Evolutionary conservation across 441 rosid genomes (phyloP).

Genomic region (Adansonia gregorii): DNA sequence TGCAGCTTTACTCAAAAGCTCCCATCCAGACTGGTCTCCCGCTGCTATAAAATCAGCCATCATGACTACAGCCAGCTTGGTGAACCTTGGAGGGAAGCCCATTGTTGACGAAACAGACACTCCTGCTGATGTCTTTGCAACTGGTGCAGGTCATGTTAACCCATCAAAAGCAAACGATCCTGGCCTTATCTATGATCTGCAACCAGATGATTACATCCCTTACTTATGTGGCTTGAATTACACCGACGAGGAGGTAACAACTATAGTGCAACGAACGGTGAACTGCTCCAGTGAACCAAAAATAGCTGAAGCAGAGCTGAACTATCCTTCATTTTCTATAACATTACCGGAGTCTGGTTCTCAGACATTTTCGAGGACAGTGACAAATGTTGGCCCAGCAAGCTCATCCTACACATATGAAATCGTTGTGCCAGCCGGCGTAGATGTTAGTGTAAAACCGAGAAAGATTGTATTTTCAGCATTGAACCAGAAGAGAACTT

Average conservation of each 20-base stretch:
- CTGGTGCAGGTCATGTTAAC: conserved; percentile 63
- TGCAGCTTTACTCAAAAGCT: conserved; percentile 41
- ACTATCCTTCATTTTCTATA: conserved; percentile 59
- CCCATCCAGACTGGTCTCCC: conserved; percentile 46
- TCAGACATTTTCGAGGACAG: conserved; percentile 54
- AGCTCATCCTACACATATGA: conserved; percentile 34
- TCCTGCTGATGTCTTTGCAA: conserved; percentile 44
- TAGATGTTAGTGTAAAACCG: conserved; percentile 42
- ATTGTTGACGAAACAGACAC: conserved; percentile 38
- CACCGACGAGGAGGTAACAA: conserved; percentile 34
- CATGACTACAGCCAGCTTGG: conserved; percentile 39
- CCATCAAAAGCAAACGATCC: conserved; percentile 58
- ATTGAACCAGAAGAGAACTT: conserved; percentile 42
- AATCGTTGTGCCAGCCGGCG: conserved; percentile 40
- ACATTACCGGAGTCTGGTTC: conserved; percentile 35
- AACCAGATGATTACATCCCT: conserved; percentile 58
- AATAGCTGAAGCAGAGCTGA: conserved; percentile 54
- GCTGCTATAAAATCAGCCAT: conserved; percentile 50
- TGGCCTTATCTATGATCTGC: conserved; percentile 52
- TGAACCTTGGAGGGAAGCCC: conserved; percentile 38
- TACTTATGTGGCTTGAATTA: conserved; percentile 59
- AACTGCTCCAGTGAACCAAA: conserved; percentile 34
- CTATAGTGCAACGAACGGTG: conserved; percentile 36
- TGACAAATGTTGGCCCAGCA: conserved; percentile 50
- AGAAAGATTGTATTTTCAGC: conserved; percentile 30